Evolutionary conservation across 2,329 filamentous ascomycete genomes (phyloP), one percentile per base, ranked within the genome.

Genomic region (Colletotrichum incanum): DNA sequence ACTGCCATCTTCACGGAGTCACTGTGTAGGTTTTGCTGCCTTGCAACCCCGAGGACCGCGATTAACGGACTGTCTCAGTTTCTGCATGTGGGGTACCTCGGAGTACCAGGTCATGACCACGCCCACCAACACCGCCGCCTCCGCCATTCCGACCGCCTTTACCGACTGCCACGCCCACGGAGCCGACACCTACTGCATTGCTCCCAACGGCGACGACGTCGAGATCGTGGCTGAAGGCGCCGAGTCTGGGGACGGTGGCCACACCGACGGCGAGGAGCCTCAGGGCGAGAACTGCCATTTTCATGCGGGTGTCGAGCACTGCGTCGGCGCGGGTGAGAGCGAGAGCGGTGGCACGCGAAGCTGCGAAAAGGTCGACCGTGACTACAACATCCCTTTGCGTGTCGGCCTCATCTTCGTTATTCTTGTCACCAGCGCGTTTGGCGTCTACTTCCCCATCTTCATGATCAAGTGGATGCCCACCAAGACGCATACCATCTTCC

Each of bases 381-480:
- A 92, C 62, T 95, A 94, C 82, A 89, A 95, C 76, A 84, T 94
- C 26, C 85, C 86, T 1, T 85, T 95, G 3, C 88, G 93, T 11
- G 86, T 94, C 62, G 93, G 93, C 1, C 87, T 94, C 0, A 82
- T 95, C 26, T 95, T 95, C 77, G 92, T 91, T 43, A 90, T 95
- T 56, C 84, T 95, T 1, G 87, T 84, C 0, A 93, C 93, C 2
- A 93, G 92, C 75, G 86, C 87, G 0, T 85, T 94, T 31, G 93
- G 71, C 26, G 71, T 73, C 31, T 73, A 65, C 63, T 67, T 72
- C 68, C 93, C 93, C 0, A 91, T 95, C 55, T 76, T 94, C 26
- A 82, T 93, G 28, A 85, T 87, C 4, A 87, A 86, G 16, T 86
- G 91, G 66, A 86, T 91, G 59, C 86, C 88, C 5, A 80, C 84